Conservation (phyloP, 371 early-diverging fungal genomes). For the Haplosporangium sp. region DNA sequence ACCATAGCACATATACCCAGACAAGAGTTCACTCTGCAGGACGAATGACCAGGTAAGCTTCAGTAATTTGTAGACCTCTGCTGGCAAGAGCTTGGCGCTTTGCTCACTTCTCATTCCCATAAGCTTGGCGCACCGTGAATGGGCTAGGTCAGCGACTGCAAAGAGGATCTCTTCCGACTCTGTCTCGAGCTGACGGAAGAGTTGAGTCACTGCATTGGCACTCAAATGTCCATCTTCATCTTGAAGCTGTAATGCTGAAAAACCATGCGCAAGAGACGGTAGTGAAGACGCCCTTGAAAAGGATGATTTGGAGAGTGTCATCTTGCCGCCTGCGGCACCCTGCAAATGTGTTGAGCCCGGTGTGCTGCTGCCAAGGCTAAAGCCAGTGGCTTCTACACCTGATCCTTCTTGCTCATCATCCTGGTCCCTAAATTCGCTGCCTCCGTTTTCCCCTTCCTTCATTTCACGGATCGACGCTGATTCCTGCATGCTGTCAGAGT, state of each 20-base stretch:
- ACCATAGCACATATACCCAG: slow-evolving; percentile 87
- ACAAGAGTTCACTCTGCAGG: slow-evolving; percentile 73
- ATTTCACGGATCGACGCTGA: slow-evolving; percentile 31
- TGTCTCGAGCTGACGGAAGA: slow-evolving; percentile 55
- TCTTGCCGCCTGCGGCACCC: slow-evolving; percentile 7
- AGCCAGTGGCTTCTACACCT: slow-evolving; percentile 30
- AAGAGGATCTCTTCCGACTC: slow-evolving; percentile 76
- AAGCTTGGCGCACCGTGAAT: slow-evolving; percentile 88
- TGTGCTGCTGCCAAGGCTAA: slow-evolving; percentile 37
- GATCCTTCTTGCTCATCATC: slow-evolving; percentile 31
- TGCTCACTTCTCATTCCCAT: slow-evolving; percentile 89
- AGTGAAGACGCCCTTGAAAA: slow-evolving; percentile 12
- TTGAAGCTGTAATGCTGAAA: slow-evolving; percentile 23
- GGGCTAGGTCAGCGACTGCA: slow-evolving; percentile 82
- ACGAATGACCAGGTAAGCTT: slow-evolving; percentile 84
- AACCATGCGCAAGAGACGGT: slow-evolving; percentile 20
- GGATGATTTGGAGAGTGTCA: slow-evolving; percentile 17
- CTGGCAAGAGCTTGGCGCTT: slow-evolving; percentile 85
- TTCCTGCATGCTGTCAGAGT: slow-evolving; percentile 50
- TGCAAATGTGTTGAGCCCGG: slow-evolving; percentile 41
- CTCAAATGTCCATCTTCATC: slow-evolving; percentile 32
- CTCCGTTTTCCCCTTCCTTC: slow-evolving; percentile 15
- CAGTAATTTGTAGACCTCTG: slow-evolving; percentile 88
- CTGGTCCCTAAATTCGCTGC: slow-evolving; percentile 13
- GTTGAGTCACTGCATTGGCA: slow-evolving; percentile 22